Evolutionary conservation across 352 stramenopile genomes (phyloP), one percentile per base, ranked within the genome.

Genomic region (Thalassiosira mediterranea): DNA sequence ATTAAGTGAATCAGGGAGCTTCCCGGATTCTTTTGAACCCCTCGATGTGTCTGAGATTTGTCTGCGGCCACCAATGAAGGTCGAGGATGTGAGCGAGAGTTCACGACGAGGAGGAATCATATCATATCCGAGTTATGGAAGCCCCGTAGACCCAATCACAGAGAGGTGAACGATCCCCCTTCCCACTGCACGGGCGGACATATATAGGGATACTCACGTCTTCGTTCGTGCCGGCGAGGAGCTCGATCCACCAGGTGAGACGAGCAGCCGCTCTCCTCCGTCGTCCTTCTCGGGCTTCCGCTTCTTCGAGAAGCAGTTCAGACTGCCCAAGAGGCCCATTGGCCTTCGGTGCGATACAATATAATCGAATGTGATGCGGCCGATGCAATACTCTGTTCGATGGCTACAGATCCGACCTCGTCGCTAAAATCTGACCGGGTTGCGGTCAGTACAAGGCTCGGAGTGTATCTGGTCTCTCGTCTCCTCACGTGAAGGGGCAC

Each of bases 281-380:
- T 53, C 44, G 44, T 53, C 44, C 44, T 28, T n/a, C 8, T 53
- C 44, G 15, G 15, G 8, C 44, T 17, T 53, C 44, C 34, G 7
- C 34, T 8, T 23, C 8, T 53, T 53, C 44, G 44, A 53, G 44
- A 53, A 53, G 44, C 44, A 53, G 44, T 53, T 53, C 5, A 53
- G 44, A 7, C 21, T 5, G 17, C 44, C 17, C 8, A 53, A 10
- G 8, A 53, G 44, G 44, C 44, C 21, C 11, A n/a, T n/a, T n/a
- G n/a, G n/a, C n/a, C n/a, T n/a, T n/a, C n/a, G n/a, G n/a, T n/a
- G n/a, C n/a, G n/a, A n/a, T n/a, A n/a, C n/a, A n/a, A n/a, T n/a
- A n/a, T n/a, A n/a, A n/a, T n/a, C n/a, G n/a, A n/a, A n/a, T n/a
- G n/a, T n/a, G n/a, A n/a, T n/a, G n/a, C n/a, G n/a, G n/a, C n/a